Evolutionary conservation across 2,329 filamentous ascomycete species (phyloP), one percentile per base, ranked within the genome.

Genomic region (Neopestalotiopsis sp.): DNA sequence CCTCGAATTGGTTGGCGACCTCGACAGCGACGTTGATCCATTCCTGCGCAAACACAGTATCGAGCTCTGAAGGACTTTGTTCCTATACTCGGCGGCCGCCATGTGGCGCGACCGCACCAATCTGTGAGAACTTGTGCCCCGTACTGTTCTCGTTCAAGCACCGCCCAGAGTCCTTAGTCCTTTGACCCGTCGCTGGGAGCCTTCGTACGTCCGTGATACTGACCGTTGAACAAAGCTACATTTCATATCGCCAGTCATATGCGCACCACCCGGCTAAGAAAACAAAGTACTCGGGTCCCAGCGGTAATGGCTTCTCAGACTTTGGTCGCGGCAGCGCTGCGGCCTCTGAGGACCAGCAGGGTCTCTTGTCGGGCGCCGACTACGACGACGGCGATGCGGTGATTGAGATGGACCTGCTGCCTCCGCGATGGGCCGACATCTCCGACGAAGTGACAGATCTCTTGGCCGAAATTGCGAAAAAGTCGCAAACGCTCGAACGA

Each of bases 31-130:
- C 40, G 28, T 14, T 49, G 20, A 68, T 40, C 52, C 10, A 42
- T 52, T 52, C 40, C 30, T 62, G 32, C 40, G 67, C 32, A 66
- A 65, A 65, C 64, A 62, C 65, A 42, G 69, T 65, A 66, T 69
- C 70, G 70, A 72, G 24, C 74, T 58, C 71, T 75, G 74, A 76
- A 70, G 73, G 73, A 73, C 70, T 68, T 66, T 66, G 72, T 68
- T 70, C 71, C 71, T 73, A 71, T 72, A 65, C 71, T 71, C 71
- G 78, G 83, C 84, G 85, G 87, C 87, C 90, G 91, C 88, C 85
- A 97, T 97, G 94, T 99, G 95, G 95, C 94, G 96, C 86, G 96
- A 99, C 88, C 92, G 96, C 84, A 99, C 96, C 75, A 99, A 98
- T 81, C 92, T 99, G 94, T 98, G 90, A 76, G 89, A 28, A 78